Conservation (phyloP, 2,329 filamentous ascomycete genomes). For the Penicillium sp. region DNA sequence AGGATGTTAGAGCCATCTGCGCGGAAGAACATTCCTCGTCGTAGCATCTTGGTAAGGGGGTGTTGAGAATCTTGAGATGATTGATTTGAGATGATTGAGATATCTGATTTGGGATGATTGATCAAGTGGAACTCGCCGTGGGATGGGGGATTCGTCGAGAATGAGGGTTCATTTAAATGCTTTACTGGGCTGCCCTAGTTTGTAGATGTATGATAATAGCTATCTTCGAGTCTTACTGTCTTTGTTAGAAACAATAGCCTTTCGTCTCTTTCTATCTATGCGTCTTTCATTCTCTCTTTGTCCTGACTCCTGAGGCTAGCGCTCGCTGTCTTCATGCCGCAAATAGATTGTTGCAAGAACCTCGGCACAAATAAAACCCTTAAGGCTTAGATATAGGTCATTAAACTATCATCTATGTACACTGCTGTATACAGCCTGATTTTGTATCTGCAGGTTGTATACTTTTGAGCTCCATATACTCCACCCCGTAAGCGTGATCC, state of each 20-base stretch:
- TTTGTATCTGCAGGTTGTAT: background rate
- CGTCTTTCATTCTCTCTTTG: background rate
- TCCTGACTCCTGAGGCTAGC: background rate
- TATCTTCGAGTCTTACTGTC: slow-evolving; percentile 1
- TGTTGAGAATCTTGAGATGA: no score
- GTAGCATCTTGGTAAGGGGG: background rate
- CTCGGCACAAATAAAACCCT: background rate
- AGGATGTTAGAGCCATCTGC: background rate
- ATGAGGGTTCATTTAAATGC: background rate
- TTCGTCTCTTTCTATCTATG: background rate
- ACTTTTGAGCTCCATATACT: background rate
- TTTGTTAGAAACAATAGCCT: background rate
- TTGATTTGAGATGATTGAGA: background rate
- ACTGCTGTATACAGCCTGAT: background rate
- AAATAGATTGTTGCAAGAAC: background rate
- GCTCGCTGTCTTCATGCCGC: background rate
- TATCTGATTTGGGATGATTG: background rate
- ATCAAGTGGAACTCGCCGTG: background rate
- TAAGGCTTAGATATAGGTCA: background rate
- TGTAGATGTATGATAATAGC: background rate
- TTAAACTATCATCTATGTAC: background rate
- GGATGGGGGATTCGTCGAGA: background rate
- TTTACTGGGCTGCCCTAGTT: background rate
- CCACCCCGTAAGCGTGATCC: background rate
- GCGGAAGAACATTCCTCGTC: slow-evolving; percentile 2